Evolutionary conservation across 345 rosid genomes (phyloP).

Genomic region (Populus simonii): DNA sequence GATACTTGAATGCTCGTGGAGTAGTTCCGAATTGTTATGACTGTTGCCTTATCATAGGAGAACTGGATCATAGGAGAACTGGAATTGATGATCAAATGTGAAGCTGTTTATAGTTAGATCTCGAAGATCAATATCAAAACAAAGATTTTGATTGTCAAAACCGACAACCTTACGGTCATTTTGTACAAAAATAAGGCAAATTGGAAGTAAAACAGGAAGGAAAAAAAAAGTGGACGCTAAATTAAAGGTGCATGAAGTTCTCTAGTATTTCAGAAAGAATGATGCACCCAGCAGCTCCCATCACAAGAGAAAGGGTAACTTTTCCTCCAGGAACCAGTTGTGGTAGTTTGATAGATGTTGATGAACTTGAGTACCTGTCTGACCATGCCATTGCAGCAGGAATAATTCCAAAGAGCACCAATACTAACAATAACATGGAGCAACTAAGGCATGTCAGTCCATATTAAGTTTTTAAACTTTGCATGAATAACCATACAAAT

Average conservation of each 20-base stretch:
- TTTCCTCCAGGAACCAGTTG: conserved; percentile 74
- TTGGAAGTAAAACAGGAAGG: neutral
- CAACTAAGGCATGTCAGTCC: neutral
- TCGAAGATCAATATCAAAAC: too few relatives aligned
- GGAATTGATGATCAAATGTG: too few relatives aligned
- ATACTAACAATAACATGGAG: conserved; percentile 34
- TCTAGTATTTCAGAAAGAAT: conserved; percentile 56
- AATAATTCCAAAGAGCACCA: conserved; percentile 75
- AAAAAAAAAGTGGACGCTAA: neutral
- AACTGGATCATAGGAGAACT: neutral
- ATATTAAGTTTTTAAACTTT: neutral
- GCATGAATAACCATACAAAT: neutral
- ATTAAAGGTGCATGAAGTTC: conserved; percentile 2
- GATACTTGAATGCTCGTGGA: neutral
- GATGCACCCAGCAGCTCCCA: conserved; percentile 59
- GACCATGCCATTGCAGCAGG: conserved; percentile 97
- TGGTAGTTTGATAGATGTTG: conserved; percentile 31
- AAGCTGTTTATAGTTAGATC: too few relatives aligned
- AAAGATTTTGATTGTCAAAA: neutral
- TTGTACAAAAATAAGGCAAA: neutral
- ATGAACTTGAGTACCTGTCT: conserved; percentile 58
- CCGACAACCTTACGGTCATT: neutral
- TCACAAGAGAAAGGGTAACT: conserved; percentile 53
- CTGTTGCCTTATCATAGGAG: neutral
- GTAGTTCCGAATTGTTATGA: neutral